A percentile compares a stretch with the other conserved stretches of the same genome.
Conservation (phyloP, 208 protist species). For the Trypanosoma vivax region DNA sequence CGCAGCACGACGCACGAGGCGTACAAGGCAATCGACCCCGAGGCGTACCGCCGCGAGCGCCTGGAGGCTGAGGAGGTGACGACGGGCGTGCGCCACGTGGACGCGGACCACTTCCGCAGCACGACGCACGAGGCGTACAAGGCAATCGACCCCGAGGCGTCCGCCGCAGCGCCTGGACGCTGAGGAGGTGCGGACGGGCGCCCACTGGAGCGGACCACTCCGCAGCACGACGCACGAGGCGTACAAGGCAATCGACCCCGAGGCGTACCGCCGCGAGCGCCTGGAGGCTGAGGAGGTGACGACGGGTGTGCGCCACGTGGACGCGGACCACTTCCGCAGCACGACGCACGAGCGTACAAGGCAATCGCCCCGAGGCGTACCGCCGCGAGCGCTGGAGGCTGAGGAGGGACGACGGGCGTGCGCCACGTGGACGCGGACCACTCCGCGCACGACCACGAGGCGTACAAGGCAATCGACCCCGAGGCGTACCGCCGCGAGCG, state of each 20-base stretch:
- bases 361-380: constrained; percentile 15
- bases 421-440: constrained; percentile 6
- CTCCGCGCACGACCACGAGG: constrained; percentile 13
- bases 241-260: constrained; percentile 4
- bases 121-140: constrained; percentile 13
- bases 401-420: not conserved
- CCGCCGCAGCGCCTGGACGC: not conserved
- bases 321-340: constrained; percentile 17
- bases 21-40: constrained; percentile 4
- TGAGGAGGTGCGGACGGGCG: not conserved
- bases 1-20: not conserved
- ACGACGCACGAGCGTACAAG: constrained; percentile 13
- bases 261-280: not conserved
- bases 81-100: not conserved
- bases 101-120: constrained; percentile 17
- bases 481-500: constrained; percentile 4
- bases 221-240: constrained; percentile 1
- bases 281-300: not conserved
- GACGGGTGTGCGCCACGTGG: not conserved
- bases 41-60: not conserved
- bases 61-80: not conserved
- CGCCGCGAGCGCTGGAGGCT: constrained; percentile 1
- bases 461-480: constrained; percentile 3
- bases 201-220: constrained; percentile 5
- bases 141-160: constrained; percentile 10